Evolutionary conservation across 1,139 yeast genomes (phyloP).

Genomic region (Debaryomyces robertsiae): DNA sequence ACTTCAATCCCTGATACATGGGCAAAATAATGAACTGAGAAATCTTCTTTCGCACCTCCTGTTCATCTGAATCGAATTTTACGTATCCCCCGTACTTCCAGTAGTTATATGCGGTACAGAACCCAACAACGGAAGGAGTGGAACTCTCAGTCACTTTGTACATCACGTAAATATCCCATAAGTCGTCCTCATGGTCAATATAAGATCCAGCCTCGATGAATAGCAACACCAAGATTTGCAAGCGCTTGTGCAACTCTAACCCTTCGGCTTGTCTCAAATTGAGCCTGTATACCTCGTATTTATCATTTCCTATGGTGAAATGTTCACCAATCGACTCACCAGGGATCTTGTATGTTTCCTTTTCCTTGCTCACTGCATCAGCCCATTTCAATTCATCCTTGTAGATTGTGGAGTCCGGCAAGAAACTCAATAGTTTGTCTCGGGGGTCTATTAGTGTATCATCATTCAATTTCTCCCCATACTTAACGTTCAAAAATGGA

Average conservation of each 20-base stretch:
- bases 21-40: constrained; percentile 89
- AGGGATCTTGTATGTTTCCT: constrained; percentile 46
- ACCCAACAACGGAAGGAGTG: constrained; percentile 64
- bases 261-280: constrained; percentile 44
- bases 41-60: constrained; percentile 66
- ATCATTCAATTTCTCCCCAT: constrained; percentile 51
- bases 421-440: constrained; percentile 51
- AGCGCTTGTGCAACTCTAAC: constrained; percentile 61
- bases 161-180: constrained; percentile 67
- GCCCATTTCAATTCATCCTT: constrained; percentile 73
- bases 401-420: constrained; percentile 63
- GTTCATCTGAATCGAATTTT: constrained; percentile 53
- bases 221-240: constrained; percentile 77
- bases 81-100: constrained; percentile 69
- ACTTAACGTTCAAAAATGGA: constrained; percentile 59
- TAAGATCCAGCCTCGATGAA: constrained; percentile 94
- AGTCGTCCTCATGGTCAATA: constrained; percentile 72
- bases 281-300: constrained; percentile 40
- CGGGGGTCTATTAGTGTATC: constrained; percentile 55
- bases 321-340: constrained; percentile 42
- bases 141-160: constrained; percentile 47
- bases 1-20: constrained; percentile 68
- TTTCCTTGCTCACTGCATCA: constrained; percentile 53
- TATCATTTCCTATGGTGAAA: constrained; percentile 36
- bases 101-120: constrained; percentile 80